Base-by-base conservation (phyloP, 139 green algal species). In the Limnomonas spitsbergensis region DNA sequence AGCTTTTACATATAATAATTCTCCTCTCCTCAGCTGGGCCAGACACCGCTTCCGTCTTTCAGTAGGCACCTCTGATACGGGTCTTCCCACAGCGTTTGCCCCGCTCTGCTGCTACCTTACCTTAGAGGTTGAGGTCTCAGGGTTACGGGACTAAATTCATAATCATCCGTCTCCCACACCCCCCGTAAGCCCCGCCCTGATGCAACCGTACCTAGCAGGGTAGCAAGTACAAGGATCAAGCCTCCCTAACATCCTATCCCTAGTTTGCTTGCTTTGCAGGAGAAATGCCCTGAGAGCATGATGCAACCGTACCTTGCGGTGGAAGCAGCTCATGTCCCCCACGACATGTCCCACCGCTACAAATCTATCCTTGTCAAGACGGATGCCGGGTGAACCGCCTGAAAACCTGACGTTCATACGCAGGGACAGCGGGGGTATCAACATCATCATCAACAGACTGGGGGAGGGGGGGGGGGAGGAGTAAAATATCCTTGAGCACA, bases 291-390 rank as follows among this genome's bases (percentile, higher is more conserved):
- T 34, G 26, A 34, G 27, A 72, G 29, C 61, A 7, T 72, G 27
- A 72, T 36, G 20, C 47, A 61, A 14, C 20, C 20, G 47, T 61
- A 61, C 61, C 29, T 72, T 37, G 9, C 7, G 9, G 29, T 72
- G 61, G 24, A 72, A 72, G 29, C 61, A 72, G 27, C 9, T 36
- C 27, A 72, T 20, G 61, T 72, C 61, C 9, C 61, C 61, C 9
- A 72, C 61, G 26, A 20, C 61, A 37, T 72, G 61, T 20, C 61
- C 61, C 27, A 72, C 61, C 27, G 61, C 61, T 20, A 72, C 27
- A 37, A 72, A 72, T 34, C 61, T 7, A 24, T 72, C 27, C 61
- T 72, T 37, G 61, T 72, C 61, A 72, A 72, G 61, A 20, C 61
- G 61, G 27, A 72, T 36, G 26, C 27, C 61, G 26, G 61, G 61